Base-by-base conservation (phyloP, 176 grass and related monocot species). In the Zea mays region DNA sequence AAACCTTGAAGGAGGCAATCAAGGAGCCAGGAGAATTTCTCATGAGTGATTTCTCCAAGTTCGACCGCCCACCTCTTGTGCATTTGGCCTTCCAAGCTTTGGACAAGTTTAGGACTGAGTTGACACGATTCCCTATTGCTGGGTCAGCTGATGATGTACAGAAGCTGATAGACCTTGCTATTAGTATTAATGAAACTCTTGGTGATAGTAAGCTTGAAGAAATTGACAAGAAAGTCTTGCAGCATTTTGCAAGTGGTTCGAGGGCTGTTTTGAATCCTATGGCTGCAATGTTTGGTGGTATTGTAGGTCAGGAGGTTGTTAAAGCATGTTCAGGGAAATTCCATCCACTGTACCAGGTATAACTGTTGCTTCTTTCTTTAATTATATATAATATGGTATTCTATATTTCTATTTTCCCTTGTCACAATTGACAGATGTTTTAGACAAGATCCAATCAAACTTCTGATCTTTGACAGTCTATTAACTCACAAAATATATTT, bases 291-390 rank as follows among this genome's bases (percentile, higher is more conserved):
- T 93, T 97, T 86, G 90, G 90, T 21, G 90, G 94, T 60, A 91
- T 97, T 79, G 93, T 97, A n/a, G 93, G 90, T 6, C 94, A 97
- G 83, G 94, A 97, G 62, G 81, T 97, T 74, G 90, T 97, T 44
- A 93, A 97, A 82, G 94, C 90, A 15, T 97, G 94, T 75, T 97
- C 94, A 42, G 88, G 94, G 54, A 97, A 97, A 86, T 97, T 97
- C 69, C 94, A 93, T 81, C 94, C 94, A 39, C 82, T 97, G 83
- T 91, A 91, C 81, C 90, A 97, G 86, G 94, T 97, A 55, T 80
- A 34, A 21, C 74, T 45, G 36, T 45, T 60, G 7, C 8, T 48
- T 38, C 6, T 42, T 62, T 69, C 1, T 75, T 75, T 6, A 65
- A 52, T 68, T 56, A 47, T 55, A 3, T 55, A 59, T 60, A 60